Conservation (phyloP, 1,139 yeast species). For the Kodamaea derodonti region DNA sequence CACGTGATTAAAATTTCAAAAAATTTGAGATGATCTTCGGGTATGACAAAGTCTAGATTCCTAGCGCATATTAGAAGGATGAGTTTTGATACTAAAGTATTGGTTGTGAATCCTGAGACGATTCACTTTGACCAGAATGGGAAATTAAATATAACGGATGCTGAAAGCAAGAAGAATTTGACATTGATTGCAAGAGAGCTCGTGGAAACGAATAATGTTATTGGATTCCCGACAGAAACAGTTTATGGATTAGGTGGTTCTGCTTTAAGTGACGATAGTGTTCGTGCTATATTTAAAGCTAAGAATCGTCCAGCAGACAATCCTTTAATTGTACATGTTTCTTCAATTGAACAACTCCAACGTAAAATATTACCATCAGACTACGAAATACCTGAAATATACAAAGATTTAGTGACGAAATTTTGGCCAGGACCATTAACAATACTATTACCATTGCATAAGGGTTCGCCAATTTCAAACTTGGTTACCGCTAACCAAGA, state of each 20-base stretch:
- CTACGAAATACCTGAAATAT: slow-evolving; percentile 60
- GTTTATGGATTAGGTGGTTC: slow-evolving; percentile 95
- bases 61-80: slow-evolving; percentile 5
- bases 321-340: slow-evolving; percentile 86
- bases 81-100: slow-evolving; percentile 26
- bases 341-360: slow-evolving; percentile 69
- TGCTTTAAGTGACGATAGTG: slow-evolving; percentile 70
- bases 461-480: slow-evolving; percentile 54
- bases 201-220: slow-evolving; percentile 50
- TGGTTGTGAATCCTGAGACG: slow-evolving; percentile 27
- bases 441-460: slow-evolving; percentile 66
- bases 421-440: slow-evolving; percentile 98
- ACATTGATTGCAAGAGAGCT: slow-evolving; percentile 57
- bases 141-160: slow-evolving; percentile 39
- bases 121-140: slow-evolving; percentile 24
- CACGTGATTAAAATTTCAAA: too few species aligned
- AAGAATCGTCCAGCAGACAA: slow-evolving; percentile 94
- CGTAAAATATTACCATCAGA: slow-evolving; percentile 47
- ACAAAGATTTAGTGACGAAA: slow-evolving; percentile 54
- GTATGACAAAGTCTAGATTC: too few species aligned
- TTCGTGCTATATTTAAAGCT: slow-evolving; percentile 72
- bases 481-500: slow-evolving; percentile 82
- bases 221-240: slow-evolving; percentile 96
- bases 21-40: too few species aligned
- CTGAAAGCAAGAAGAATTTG: slow-evolving; percentile 47